Evolutionary conservation across 805 yeast genomes (phyloP).

Genomic region (Kodamaea sagamina): DNA sequence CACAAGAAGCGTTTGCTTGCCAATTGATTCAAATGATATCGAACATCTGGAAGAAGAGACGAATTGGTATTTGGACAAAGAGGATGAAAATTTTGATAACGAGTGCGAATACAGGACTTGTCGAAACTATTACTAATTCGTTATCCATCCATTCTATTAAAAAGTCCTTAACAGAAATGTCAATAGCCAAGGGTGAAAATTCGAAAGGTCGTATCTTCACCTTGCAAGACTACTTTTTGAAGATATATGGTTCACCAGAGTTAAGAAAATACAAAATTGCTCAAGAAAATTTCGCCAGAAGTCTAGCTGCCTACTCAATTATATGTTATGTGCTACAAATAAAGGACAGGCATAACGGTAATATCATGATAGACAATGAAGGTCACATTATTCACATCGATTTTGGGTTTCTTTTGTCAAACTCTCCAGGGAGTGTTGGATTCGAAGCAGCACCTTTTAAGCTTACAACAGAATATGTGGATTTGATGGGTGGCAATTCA

Average conservation of each 20-base stretch:
- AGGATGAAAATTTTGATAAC: slow-evolving; percentile 91
- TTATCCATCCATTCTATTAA: slow-evolving; percentile 92
- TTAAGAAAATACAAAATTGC: slow-evolving; percentile 65
- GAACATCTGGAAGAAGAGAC: slow-evolving; percentile 72
- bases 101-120: slow-evolving; percentile 86
- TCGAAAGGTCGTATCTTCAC: slow-evolving; percentile 71
- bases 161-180: slow-evolving; percentile 80
- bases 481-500: slow-evolving; percentile 77
- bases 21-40: slow-evolving; percentile 88
- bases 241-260: slow-evolving; percentile 68
- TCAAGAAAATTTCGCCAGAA: slow-evolving; percentile 79
- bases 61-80: slow-evolving; percentile 85
- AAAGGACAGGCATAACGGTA: slow-evolving; percentile 96
- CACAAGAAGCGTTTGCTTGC: slow-evolving; percentile 98
- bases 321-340: slow-evolving; percentile 88
- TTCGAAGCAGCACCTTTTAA: slow-evolving; percentile 98
- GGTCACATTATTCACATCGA: slow-evolving; percentile 96
- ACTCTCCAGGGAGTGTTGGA: slow-evolving; percentile 96
- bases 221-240: slow-evolving; percentile 73
- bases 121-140: slow-evolving; percentile 95
- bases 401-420: slow-evolving; percentile 89
- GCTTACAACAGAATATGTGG: slow-evolving; percentile 85
- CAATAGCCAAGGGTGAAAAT: slow-evolving; percentile 65
- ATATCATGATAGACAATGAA: slow-evolving; percentile 92
- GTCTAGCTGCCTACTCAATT: slow-evolving; percentile 89